These are phyloP conservation scores for Croton setiger DNA, from an alignment of 441 rosid species.

Conservation along the genomic window DNA sequence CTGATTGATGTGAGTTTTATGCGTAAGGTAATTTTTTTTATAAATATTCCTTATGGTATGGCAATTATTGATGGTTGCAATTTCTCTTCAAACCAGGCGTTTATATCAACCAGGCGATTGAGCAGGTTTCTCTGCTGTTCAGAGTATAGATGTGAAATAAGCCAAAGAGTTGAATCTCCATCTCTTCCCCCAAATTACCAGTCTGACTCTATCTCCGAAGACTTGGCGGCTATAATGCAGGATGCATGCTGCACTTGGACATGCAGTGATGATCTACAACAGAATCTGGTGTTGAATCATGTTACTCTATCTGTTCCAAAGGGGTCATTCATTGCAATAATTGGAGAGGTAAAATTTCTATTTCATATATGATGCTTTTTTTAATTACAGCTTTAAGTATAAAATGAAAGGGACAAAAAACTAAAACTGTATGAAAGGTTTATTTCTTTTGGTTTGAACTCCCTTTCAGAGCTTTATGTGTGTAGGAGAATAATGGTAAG, in stretches of 20 bases:
- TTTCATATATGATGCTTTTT: constrained; percentile 9
- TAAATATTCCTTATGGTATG: constrained; percentile 14
- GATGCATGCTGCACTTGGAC: constrained; percentile 82
- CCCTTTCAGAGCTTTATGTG: no score
- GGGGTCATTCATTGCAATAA: constrained; percentile 65
- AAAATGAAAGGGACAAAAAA: background rate
- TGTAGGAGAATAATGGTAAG: background rate
- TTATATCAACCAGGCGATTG: constrained; percentile 80
- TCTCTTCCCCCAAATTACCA: constrained; percentile 27
- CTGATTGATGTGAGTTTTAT: constrained; percentile 79
- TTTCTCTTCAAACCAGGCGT: constrained; percentile 47
- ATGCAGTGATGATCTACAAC: constrained; percentile 37
- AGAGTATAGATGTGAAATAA: constrained; percentile 38
- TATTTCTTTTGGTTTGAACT: background rate
- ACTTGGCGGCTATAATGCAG: constrained; percentile 45
- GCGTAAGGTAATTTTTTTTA: constrained; percentile 17
- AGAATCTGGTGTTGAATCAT: constrained; percentile 51
- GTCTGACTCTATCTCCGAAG: constrained; percentile 35
- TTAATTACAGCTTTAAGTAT: background rate
- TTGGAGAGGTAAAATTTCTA: constrained; percentile 70
- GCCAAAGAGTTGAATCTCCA: constrained; percentile 23
- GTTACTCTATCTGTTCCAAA: constrained; percentile 59
- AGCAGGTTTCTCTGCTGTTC: constrained; percentile 73
- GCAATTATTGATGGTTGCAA: constrained; percentile 10
- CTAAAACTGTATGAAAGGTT: background rate